These are phyloP conservation scores for Cardamine resedifolia DNA, from an alignment of 345 rosid species.

Conservation along the genomic window DNA sequence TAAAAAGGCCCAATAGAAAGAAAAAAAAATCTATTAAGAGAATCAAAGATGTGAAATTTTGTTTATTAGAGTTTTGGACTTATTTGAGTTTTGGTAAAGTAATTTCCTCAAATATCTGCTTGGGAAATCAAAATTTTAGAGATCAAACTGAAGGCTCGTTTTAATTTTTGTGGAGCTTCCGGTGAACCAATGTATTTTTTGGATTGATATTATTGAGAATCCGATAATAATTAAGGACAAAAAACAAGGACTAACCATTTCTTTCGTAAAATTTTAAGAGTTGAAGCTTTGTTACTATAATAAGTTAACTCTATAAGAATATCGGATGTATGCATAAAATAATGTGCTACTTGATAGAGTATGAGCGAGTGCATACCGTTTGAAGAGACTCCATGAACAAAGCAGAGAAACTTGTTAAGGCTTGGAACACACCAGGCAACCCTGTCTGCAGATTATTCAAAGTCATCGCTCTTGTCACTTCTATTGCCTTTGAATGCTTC, in stretches of 20 bases:
- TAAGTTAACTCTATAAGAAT: not conserved
- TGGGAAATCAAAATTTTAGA: too few species aligned
- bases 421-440: conserved; percentile 92
- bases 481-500: conserved; percentile 80
- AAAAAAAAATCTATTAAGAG: too few species aligned
- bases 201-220: too few species aligned
- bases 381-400: conserved; percentile 67
- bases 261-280: not conserved
- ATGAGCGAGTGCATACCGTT: conserved; percentile 69
- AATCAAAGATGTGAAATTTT: too few species aligned
- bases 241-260: not conserved
- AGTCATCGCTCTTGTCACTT: conserved; percentile 92
- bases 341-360: conserved; percentile 60
- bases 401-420: conserved; percentile 81
- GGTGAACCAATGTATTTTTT: too few species aligned
- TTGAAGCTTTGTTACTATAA: not conserved
- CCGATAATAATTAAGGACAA: not conserved
- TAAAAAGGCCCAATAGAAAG: too few species aligned
- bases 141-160: too few species aligned
- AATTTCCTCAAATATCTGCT: too few species aligned
- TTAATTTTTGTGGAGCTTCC: too few species aligned
- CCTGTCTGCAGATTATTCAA: conserved; percentile 88
- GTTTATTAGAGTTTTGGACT: too few species aligned
- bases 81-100: too few species aligned
- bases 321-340: not conserved